A percentile compares a stretch with the other conserved stretches of the same genome.
These are phyloP conservation scores for Fusarium succisae DNA, from an alignment of 2,329 filamentous ascomycete genomes.

Conservation along the genomic window DNA sequence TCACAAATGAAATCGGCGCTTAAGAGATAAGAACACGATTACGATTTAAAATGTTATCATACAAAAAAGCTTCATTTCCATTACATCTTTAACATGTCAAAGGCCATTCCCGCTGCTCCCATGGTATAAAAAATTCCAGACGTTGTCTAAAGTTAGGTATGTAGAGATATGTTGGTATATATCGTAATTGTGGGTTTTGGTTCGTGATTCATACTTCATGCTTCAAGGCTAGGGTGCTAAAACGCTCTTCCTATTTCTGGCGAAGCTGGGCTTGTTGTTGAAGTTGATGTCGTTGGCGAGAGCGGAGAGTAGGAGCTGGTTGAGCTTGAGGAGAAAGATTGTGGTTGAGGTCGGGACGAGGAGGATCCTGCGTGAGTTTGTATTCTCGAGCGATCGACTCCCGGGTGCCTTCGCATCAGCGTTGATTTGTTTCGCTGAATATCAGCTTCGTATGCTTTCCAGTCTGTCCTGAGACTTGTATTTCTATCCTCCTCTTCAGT, in stretches of 20 bases:
- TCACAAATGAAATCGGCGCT: conserved; percentile 68
- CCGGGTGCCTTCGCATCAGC: conserved; percentile 45
- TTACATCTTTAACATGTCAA: neutral
- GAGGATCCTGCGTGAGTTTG: conserved; percentile 19
- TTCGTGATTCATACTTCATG: neutral
- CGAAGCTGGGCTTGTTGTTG: conserved; percentile 11
- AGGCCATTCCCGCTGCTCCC: neutral
- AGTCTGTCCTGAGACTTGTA: conserved; percentile 44
- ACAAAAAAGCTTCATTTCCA: conserved; percentile 2
- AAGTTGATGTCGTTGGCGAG: conserved; percentile 22
- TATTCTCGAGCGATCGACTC: conserved; percentile 32
- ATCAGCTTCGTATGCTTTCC: conserved; percentile 53
- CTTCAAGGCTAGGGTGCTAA: neutral
- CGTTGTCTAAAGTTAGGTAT: neutral
- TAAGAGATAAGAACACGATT: conserved; percentile 3
- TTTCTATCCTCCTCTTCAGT: conserved; percentile 32
- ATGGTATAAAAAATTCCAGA: conserved; percentile 21
- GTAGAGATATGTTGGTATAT: neutral
- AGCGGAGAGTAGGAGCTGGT: conserved; percentile 25
- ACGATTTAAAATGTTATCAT: neutral
- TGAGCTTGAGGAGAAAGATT: conserved; percentile 26
- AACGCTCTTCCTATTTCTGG: conserved; percentile 24
- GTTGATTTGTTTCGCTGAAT: conserved; percentile 43
- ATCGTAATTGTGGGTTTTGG: neutral
- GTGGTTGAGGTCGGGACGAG: conserved; percentile 15